Percentiles rank a stretch among this genome's conserved stretches.
Evolutionary conservation across 306 rosid genomes (phyloP).

Genomic region (Cajanus cajan): DNA sequence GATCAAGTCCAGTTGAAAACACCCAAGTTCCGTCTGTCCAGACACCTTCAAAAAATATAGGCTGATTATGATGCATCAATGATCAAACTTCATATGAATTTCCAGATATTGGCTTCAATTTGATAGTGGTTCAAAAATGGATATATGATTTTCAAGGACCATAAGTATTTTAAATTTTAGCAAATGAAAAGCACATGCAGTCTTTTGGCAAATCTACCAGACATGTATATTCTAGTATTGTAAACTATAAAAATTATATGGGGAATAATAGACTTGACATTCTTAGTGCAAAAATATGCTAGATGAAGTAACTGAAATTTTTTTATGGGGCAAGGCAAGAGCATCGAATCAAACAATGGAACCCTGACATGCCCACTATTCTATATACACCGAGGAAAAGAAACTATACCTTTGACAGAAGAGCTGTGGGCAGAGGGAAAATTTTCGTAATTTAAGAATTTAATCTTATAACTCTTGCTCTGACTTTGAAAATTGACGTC

Average conservation of each 20-base stretch:
- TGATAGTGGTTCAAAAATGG: conserved; percentile 6
- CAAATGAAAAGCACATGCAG: background rate
- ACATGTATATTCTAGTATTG: background rate
- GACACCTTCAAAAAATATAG: conserved; percentile 63
- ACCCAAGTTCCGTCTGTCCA: conserved; percentile 98
- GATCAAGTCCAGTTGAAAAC: conserved; percentile 96
- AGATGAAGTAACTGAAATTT: conserved; percentile 10
- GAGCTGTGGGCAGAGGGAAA: conserved; percentile 88
- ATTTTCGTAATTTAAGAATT: conserved; percentile 46
- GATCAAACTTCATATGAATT: background rate
- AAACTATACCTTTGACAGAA: conserved; percentile 71
- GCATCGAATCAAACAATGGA: background rate
- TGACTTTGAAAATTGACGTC: conserved; percentile 32
- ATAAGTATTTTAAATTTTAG: background rate
- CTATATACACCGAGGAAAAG: background rate
- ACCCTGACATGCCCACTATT: background rate
- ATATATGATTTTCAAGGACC: conserved; percentile 9
- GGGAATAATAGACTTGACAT: background rate
- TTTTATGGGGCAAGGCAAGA: background rate
- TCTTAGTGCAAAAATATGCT: background rate
- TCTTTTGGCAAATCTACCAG: background rate
- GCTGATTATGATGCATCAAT: conserved; percentile 8
- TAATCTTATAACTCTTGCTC: conserved; percentile 42
- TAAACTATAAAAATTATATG: background rate
- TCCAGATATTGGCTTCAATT: conserved; percentile 2